These are phyloP conservation scores for Boletus tylopilopsis DNA, from an alignment of 768 basidiomycete species.

Conservation along the genomic window DNA sequence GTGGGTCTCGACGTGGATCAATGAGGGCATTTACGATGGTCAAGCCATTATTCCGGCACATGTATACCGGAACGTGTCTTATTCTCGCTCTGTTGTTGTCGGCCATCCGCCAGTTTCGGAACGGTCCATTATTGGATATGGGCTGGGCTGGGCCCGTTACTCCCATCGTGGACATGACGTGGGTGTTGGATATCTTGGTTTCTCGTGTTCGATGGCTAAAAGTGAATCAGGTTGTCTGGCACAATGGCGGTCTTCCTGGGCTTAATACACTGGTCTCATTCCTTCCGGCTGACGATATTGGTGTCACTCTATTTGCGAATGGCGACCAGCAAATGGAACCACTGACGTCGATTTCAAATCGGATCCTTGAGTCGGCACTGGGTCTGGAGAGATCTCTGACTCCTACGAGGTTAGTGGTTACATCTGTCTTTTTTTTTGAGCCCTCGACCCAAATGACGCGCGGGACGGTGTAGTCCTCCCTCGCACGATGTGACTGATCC, in stretches of 20 bases:
- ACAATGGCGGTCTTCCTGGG: slow-evolving; percentile 35
- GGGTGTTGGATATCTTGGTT: not conserved
- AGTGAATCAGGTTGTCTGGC: slow-evolving; percentile 31
- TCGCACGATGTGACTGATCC: not conserved
- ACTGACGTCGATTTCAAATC: slow-evolving; percentile 7
- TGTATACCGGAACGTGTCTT: slow-evolving; percentile 29
- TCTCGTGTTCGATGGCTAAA: not conserved
- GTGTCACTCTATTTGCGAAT: slow-evolving; percentile 36
- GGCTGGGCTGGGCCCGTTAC: slow-evolving; percentile 39
- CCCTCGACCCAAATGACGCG: not conserved
- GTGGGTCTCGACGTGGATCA: slow-evolving; percentile 38
- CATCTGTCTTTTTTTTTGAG: not conserved
- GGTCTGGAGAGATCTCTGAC: not conserved
- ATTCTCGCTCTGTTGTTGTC: slow-evolving; percentile 26
- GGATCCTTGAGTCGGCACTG: slow-evolving; percentile 26
- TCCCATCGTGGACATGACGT: slow-evolving; percentile 43
- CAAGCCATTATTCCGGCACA: slow-evolving; percentile 31
- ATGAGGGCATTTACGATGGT: slow-evolving; percentile 31
- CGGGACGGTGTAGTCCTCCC: not conserved
- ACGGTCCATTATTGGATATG: slow-evolving; percentile 36
- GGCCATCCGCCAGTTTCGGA: slow-evolving; percentile 9
- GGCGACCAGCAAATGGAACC: slow-evolving; percentile 14
- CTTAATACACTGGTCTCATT: slow-evolving; percentile 30
- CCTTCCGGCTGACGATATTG: slow-evolving; percentile 35
- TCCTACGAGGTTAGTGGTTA: slow-evolving; percentile 11